A percentile compares a stretch with the other conserved stretches of the same genome.
Evolutionary conservation across 768 basidiomycete genomes (phyloP).

Genomic region (Baorangia bicolor): DNA sequence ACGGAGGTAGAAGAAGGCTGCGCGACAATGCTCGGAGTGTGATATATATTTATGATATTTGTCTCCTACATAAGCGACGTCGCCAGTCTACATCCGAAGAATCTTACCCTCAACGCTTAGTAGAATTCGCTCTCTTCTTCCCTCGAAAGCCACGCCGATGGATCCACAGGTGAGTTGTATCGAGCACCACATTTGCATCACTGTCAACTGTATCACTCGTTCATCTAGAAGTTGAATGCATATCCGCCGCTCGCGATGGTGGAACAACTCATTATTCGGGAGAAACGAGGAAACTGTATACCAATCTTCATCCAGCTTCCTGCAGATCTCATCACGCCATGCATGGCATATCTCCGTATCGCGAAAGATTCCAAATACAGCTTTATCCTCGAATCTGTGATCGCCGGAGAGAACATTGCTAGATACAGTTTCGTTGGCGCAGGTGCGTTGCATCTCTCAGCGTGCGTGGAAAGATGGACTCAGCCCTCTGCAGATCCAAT

Average conservation of each 20-base stretch:
- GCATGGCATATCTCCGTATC: conserved; percentile 92
- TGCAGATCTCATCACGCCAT: conserved; percentile 95
- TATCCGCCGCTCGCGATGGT: conserved; percentile 72
- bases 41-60: not conserved
- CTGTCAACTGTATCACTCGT: conserved; percentile 57
- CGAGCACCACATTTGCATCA: conserved; percentile 17
- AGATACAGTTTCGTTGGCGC: conserved; percentile 97
- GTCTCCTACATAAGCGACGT: conserved; percentile 5
- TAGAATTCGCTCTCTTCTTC: not conserved
- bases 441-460: conserved; percentile 50
- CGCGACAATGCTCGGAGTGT: not conserved
- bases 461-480: not conserved
- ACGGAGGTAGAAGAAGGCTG: conserved; percentile 14
- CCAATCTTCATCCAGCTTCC: conserved; percentile 92
- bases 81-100: not conserved
- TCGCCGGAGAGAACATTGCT: conserved; percentile 86
- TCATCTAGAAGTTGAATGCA: conserved; percentile 59
- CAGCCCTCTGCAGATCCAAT: conserved; percentile 67
- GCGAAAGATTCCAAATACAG: conserved; percentile 92
- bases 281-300: conserved; percentile 88
- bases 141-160: conserved; percentile 31
- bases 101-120: not conserved
- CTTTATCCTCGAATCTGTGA: conserved; percentile 91
- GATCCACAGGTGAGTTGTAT: conserved; percentile 46
- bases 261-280: conserved; percentile 72